Evolutionary conservation across 345 rosid species (phyloP).

Genomic region (Eucalyptus paniculata): DNA sequence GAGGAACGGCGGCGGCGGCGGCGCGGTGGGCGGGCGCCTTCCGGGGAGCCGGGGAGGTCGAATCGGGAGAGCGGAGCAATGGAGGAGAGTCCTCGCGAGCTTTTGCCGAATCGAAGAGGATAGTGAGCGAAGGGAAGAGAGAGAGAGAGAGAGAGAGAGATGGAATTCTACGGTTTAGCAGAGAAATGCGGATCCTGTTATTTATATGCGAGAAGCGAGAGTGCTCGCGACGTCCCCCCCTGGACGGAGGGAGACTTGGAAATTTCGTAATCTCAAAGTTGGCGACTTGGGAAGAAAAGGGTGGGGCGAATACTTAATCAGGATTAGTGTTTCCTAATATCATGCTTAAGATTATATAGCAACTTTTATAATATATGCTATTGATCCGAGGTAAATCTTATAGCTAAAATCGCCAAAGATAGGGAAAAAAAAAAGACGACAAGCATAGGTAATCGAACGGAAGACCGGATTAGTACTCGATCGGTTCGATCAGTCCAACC

Average conservation of each 20-base stretch:
- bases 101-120: background rate
- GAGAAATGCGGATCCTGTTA: background rate
- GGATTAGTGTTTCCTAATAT: background rate
- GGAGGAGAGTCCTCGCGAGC: background rate
- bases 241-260: background rate
- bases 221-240: background rate
- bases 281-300: background rate
- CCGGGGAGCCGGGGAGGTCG: background rate
- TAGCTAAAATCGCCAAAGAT: background rate
- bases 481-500: fast-evolving
- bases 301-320: background rate
- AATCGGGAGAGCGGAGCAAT: background rate
- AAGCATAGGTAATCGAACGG: background rate
- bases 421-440: fast-evolving
- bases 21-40: background rate
- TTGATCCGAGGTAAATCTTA: background rate
- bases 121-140: background rate
- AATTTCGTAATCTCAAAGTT: background rate
- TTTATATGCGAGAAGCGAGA: background rate
- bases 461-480: background rate
- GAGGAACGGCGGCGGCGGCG: background rate
- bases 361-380: background rate
- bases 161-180: background rate
- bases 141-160: background rate
- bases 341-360: background rate